Evolutionary conservation across 164 flowering plant species (phyloP), one percentile per base, ranked within the genome.

Genomic region (Brasenia schreberi): DNA sequence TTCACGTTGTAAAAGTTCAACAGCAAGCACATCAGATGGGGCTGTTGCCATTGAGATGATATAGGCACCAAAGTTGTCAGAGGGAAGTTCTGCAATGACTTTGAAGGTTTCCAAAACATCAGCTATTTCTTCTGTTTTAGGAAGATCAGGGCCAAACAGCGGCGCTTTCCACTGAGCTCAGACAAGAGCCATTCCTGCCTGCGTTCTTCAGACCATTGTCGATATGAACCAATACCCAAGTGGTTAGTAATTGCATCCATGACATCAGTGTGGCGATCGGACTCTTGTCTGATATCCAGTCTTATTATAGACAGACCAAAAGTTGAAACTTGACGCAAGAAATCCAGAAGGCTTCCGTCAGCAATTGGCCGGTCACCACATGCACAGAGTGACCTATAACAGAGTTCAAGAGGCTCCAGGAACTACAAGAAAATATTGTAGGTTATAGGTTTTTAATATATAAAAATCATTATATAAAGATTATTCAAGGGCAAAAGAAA

Each of bases 341-440:
- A 92, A 78, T 95, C 99, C 62, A 95, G 92, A 70, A 95, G 97
- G 82, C 86, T 88, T 69, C 99, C 99, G 73, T 95, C 99, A 66
- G 99, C 99, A 73, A 95, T 90, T 19, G 94, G 69, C 11, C 81
- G 84, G 69, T 95, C 99, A 66, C 99, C 99, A 73, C 92, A 90
- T 39, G 91, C 62, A 63, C 94, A 88, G 43, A 95, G 91, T 5
- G 99, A 95, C 74, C 95, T 68, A 73, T 92, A 95, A 69, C 96
- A 95, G 61, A 95, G 92, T 74, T 95, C 97, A n/a, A 95, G 92
- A 64, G 99, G 98, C 73, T 92, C 97, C 81, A 95, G 59, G 65
- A 71, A 71, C 79, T 72, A 59, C 43, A 69, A 9, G 56, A 49
- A 49, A 49, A 49, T 33, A 33, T 33, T 33, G 39, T 33, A 33